Evolutionary conservation across 192 early-diverging fungal species (phyloP), one percentile per base, ranked within the genome.

Genomic region (Podila horticola): DNA sequence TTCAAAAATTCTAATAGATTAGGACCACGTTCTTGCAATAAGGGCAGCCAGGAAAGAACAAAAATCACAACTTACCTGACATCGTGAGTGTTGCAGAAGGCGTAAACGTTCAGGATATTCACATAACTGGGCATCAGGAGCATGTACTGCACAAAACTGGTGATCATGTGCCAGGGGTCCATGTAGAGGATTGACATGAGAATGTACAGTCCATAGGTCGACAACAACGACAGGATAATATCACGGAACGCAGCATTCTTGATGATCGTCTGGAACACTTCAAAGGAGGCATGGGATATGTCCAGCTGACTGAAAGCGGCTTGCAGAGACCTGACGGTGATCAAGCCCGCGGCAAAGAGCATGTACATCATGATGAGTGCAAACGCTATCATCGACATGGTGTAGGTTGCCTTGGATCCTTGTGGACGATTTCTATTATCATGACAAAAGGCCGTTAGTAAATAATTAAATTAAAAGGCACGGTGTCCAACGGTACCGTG

Each of bases 61-160:
- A 34, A 4, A 67, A 49, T 1, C 13, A 65, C 2, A 6, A 13
- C 59, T 34, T 72, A 79, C 73, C 88, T 91, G 20, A 96, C 93
- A 75, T 95, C 94, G 84, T 95, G 94, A 0, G 93, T 90, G 79
- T 96, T 96, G 74, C 91, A 93, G 76, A 94, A 95, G 0, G 94
- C 92, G 64, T 95, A 95, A 24, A 95, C 88, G 85, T 89, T 93
- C 29, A 95, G 64, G 72, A 96, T 91, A 81, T 95, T 96, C 34
- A 90, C 82, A 79, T 91, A 96, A 64, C 88, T 88, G n/a, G 94
- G 93, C 74, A 92, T 84, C 79, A 95, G 83, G 60, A 94, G 83
- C 69, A 90, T 59, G 64, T 94, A 94, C 77, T 92, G 92, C 31
- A 92, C 36, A 60, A 93, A 88, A 24, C 87, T 87, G 6, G 91